Evolutionary conservation across 1,284 basidiomycete species (phyloP).

Genomic region (Wolfiporia cocos): DNA sequence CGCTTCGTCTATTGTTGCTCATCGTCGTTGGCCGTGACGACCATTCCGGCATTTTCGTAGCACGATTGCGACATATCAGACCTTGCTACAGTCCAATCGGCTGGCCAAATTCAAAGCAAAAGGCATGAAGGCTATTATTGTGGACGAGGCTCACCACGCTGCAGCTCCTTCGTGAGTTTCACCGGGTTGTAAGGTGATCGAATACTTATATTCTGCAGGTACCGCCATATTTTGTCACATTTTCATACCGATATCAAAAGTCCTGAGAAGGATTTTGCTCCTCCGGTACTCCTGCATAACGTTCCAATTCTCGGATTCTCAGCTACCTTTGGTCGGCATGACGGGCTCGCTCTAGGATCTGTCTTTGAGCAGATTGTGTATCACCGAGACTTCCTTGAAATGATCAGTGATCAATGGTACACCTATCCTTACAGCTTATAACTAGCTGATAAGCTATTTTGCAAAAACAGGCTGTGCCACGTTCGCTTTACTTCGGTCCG

Average conservation of each 20-base stretch:
- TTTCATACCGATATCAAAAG: constrained; percentile 62
- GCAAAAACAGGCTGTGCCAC: constrained; percentile 65
- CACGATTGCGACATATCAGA: constrained; percentile 92
- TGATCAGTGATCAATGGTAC: constrained; percentile 91
- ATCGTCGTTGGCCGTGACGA: too few species aligned
- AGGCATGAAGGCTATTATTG: constrained; percentile 75
- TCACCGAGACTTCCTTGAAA: constrained; percentile 87
- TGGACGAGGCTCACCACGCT: constrained; percentile 95
- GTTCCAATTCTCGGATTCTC: constrained; percentile 94
- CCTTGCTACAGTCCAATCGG: constrained; percentile 61
- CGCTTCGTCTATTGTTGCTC: too few species aligned
- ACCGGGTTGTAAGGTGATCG: constrained; percentile 1
- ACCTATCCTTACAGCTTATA: neutral
- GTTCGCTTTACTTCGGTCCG: constrained; percentile 80
- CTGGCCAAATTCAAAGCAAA: constrained; percentile 77
- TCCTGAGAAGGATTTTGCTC: constrained; percentile 36
- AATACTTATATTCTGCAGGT: constrained; percentile 37
- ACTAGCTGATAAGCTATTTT: neutral
- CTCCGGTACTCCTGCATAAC: constrained; percentile 33
- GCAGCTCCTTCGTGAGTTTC: constrained; percentile 76
- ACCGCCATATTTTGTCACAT: constrained; percentile 70
- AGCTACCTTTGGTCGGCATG: constrained; percentile 91
- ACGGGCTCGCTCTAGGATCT: constrained; percentile 83
- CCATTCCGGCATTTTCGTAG: constrained; percentile 39
- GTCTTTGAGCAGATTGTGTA: constrained; percentile 93